Conservation (phyloP, 2,329 filamentous ascomycete species). For the Claviceps sp. region DNA sequence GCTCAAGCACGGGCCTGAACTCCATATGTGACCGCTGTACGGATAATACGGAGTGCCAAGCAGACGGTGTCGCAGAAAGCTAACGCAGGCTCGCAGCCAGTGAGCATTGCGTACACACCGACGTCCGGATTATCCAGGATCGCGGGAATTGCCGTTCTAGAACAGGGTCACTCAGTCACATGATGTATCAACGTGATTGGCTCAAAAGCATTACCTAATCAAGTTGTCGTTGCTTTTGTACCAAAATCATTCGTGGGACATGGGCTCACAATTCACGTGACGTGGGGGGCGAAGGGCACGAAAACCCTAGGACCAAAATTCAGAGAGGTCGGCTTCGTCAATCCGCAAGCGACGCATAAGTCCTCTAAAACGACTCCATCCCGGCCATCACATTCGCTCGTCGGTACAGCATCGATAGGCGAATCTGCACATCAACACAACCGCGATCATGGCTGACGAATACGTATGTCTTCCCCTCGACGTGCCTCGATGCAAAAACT, state of each 20-base stretch:
- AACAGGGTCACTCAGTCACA: neutral
- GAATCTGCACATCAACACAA: constrained; percentile 28
- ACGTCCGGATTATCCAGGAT: no score
- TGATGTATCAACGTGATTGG: neutral
- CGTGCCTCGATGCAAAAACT: constrained; percentile 12
- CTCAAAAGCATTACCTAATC: neutral
- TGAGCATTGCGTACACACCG: no score
- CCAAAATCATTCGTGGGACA: neutral
- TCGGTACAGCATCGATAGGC: constrained; percentile 31
- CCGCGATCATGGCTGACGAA: constrained; percentile 72
- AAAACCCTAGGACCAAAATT: constrained; percentile 27
- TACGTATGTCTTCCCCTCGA: constrained; percentile 52
- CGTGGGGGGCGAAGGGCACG: constrained; percentile 23
- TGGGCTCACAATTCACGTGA: constrained; percentile 14
- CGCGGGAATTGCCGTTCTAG: no score
- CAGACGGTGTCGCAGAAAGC: neutral
- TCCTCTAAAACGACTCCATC: constrained; percentile 22
- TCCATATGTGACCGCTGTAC: neutral
- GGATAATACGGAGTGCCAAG: neutral
- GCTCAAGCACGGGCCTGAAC: no score
- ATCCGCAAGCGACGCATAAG: constrained; percentile 15
- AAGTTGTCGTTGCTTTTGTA: neutral
- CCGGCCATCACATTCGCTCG: constrained; percentile 27
- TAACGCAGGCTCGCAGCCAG: neutral
- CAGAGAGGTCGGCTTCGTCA: constrained; percentile 17